A percentile compares a stretch with the other conserved stretches of the same genome.
Conservation (phyloP, 2,329 filamentous ascomycete genomes). For the Scedosporium dehoogii region DNA sequence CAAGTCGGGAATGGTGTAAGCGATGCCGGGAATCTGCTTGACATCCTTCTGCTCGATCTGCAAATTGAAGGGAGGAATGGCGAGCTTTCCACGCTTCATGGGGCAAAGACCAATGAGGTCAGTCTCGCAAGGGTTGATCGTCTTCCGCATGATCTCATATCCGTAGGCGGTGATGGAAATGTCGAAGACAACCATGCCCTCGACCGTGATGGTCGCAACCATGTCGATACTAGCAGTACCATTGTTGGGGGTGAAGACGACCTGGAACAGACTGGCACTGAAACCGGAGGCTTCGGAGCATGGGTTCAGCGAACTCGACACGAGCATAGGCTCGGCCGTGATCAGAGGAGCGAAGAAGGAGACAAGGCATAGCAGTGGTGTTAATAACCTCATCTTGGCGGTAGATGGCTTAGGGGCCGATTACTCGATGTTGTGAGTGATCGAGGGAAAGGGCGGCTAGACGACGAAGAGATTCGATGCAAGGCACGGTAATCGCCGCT, state of each 20-base stretch:
- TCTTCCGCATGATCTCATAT: constrained; percentile 56
- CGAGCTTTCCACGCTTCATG: constrained; percentile 77
- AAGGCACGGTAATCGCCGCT: not conserved
- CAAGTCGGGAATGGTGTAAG: constrained; percentile 82
- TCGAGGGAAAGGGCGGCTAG: not conserved
- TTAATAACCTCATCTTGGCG: constrained; percentile 34
- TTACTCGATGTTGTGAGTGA: not conserved
- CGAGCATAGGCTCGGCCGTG: constrained; percentile 56
- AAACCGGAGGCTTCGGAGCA: constrained; percentile 81
- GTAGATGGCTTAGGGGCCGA: not conserved
- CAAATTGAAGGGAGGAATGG: constrained; percentile 59
- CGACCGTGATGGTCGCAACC: constrained; percentile 70
- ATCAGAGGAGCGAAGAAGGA: constrained; percentile 32
- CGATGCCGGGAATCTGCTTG: constrained; percentile 65
- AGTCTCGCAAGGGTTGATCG: constrained; percentile 65
- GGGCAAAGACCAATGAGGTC: constrained; percentile 72
- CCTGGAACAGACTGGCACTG: constrained; percentile 80
- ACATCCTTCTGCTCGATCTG: constrained; percentile 47
- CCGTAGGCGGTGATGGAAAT: constrained; percentile 75
- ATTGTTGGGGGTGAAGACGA: constrained; percentile 69
- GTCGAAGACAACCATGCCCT: constrained; percentile 72
- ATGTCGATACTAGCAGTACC: constrained; percentile 63
- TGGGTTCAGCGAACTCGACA: constrained; percentile 73
- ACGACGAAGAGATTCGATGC: not conserved
- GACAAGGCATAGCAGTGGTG: constrained; percentile 35